Base-by-base conservation (phyloP, 2,329 filamentous ascomycete genomes). In the Monilinia fructigena region DNA sequence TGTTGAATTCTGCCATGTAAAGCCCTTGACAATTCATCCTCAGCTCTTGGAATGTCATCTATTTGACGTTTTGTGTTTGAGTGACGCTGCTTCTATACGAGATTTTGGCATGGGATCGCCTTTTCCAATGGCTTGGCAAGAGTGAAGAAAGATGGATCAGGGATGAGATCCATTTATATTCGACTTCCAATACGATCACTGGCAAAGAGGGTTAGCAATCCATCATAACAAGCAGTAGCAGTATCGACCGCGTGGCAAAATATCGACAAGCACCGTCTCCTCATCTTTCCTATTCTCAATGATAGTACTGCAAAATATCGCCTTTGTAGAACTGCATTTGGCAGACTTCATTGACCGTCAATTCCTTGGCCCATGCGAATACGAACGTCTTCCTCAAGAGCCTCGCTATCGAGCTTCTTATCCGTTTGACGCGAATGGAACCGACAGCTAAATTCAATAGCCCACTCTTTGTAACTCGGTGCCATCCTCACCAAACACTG, bases 381-480 rank as follows among this genome's bases (percentile, higher is more conserved):
- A 68, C 87, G 86, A 66, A 86, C 81, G 75, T 90, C 89, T 63
- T 85, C 83, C 73, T 95, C 93, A 68, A 95, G 80, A 1, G 82
- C 80, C 65, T 91, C 86, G 47, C 85, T 84, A 64, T 91, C 86
- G 61, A 88, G 78, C 70, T 90, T 91, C 79, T 89, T 92, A 69
- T 92, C 88, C 95, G 88, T 80, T 95, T 96, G 18, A 90, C 87
- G 60, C 95, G 87, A 77, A 77, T 99, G 95, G 79, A 96, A 97
- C 68, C 93, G 91, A 80, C 95, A 99, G 72, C 91, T 92, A 76
- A 98, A 93, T 75, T 97, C 92, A 73, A 96, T 94, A 0, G 90
- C 93, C 74, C 93, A 91, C 72, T 96, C 90, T 71, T 91, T 94
- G 77, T 97, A 97, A 97, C 76, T 97, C 93, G 1, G 88, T 92